Evolutionary conservation across 208 protist species (phyloP).

Genomic region (Lotmaria passim): DNA sequence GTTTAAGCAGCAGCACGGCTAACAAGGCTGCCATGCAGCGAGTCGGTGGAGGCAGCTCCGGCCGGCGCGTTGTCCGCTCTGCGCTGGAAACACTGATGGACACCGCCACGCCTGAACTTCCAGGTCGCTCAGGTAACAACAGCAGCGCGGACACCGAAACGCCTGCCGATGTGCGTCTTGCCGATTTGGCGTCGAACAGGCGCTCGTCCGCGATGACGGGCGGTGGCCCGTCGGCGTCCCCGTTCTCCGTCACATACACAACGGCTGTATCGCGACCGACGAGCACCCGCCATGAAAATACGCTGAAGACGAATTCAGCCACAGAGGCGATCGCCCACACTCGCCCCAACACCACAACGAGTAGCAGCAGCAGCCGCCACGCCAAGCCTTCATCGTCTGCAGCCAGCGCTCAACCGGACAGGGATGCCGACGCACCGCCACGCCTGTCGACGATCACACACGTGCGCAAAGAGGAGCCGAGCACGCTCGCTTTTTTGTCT

Average conservation of each 20-base stretch:
- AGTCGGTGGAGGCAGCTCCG: constrained; percentile 34
- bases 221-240: constrained; percentile 1
- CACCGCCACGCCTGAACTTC: constrained; percentile 57
- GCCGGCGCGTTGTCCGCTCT: constrained; percentile 71
- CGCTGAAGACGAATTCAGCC: no score
- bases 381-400: background rate
- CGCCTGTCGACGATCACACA: background rate
- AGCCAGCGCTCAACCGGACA: background rate
- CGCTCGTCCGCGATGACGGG: no score
- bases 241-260: constrained; percentile 64
- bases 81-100: constrained; percentile 73
- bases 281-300: no score
- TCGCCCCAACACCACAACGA: background rate
- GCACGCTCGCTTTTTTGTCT: constrained; percentile 68
- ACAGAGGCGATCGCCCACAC: background rate
- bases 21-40: background rate
- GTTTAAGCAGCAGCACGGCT: background rate
- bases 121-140: background rate
- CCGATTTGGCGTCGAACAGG: no score
- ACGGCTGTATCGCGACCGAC: constrained; percentile 9
- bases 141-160: background rate
- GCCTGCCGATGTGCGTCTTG: background rate
- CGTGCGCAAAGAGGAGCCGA: constrained; percentile 42
- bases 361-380: background rate
- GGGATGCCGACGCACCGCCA: background rate